Evolutionary conservation across 176 grass and related monocot genomes (phyloP).

Genomic region (Canna indica): DNA sequence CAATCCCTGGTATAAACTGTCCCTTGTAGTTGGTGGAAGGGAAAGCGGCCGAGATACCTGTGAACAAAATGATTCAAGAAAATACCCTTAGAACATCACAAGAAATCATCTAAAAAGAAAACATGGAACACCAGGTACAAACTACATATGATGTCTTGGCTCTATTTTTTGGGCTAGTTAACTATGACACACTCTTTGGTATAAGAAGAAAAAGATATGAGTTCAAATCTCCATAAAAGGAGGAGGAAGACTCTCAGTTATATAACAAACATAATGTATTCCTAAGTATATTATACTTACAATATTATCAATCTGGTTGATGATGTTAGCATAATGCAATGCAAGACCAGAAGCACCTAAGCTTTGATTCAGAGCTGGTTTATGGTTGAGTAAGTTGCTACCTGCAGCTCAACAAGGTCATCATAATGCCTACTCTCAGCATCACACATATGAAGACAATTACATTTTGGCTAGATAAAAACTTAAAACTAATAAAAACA

Average conservation of each 20-base stretch:
- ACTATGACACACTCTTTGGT: not conserved
- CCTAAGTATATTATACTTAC: conserved; percentile 43
- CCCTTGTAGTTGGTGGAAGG: conserved; percentile 80
- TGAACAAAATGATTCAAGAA: conserved; percentile 3
- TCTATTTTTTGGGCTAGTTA: not conserved
- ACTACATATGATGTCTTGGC: not conserved
- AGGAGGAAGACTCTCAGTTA: not conserved
- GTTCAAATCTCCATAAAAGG: not conserved
- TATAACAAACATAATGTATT: not conserved
- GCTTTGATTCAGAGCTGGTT: conserved; percentile 39
- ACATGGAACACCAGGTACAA: not conserved
- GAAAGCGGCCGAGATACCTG: conserved; percentile 85
- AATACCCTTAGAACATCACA: not conserved
- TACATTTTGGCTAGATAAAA: not conserved
- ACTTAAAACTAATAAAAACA: not conserved
- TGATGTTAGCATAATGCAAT: conserved; percentile 95
- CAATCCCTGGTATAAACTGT: conserved; percentile 83
- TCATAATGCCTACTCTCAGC: not conserved
- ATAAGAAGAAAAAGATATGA: not conserved
- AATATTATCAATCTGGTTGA: conserved; percentile 96
- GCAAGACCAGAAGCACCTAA: conserved; percentile 75
- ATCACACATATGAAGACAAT: not conserved
- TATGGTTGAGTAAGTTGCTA: conserved; percentile 13
- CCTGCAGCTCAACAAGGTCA: conserved; percentile 18
- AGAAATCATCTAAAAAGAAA: not conserved